Conservation (phyloP, 495 filamentous ascomycete species). For the Acidiella bohemica region DNA sequence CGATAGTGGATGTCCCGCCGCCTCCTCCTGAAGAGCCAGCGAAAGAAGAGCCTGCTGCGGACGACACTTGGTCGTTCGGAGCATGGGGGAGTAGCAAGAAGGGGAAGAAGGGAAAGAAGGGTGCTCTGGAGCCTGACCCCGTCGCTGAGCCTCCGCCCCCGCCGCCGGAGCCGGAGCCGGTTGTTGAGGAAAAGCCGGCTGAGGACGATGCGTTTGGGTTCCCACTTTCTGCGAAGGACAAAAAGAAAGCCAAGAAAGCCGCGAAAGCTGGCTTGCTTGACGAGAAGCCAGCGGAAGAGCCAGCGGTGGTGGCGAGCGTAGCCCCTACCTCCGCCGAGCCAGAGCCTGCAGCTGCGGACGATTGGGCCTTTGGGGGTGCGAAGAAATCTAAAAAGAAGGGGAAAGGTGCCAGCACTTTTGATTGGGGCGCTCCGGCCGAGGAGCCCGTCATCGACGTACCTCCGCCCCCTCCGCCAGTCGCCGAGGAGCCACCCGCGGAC, state of each 20-base stretch:
- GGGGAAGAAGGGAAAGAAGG: slow-evolving; percentile 7
- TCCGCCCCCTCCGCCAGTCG: slow-evolving; percentile 4
- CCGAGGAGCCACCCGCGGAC: background rate
- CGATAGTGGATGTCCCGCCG: slow-evolving; percentile 6
- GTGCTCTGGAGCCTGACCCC: background rate
- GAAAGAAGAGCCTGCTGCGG: background rate
- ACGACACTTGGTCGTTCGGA: background rate
- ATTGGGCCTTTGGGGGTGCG: slow-evolving; percentile 15
- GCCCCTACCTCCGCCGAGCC: slow-evolving; percentile 18
- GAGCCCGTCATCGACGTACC: slow-evolving; percentile 6
- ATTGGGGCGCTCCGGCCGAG: slow-evolving; percentile 6
- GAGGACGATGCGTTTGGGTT: slow-evolving; percentile 23
- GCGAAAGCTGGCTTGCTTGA: slow-evolving; percentile 4
- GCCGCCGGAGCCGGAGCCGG: slow-evolving; percentile 3
- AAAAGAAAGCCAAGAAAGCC: slow-evolving; percentile 25
- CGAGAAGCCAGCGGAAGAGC: slow-evolving; percentile 7
- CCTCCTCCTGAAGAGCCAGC: slow-evolving; percentile 5
- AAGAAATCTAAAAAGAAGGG: slow-evolving; percentile 28
- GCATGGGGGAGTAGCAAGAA: slow-evolving; percentile 21
- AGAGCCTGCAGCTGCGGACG: slow-evolving; percentile 18
- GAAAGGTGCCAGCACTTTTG: slow-evolving; percentile 15
- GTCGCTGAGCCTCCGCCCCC: slow-evolving; percentile 6
- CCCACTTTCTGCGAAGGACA: slow-evolving; percentile 2
- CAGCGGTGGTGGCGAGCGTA: slow-evolving; percentile 15
- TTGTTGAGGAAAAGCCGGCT: slow-evolving; percentile 11